These are phyloP conservation scores for Gossypium stocksii DNA, from an alignment of 345 rosid species.

Conservation along the genomic window DNA sequence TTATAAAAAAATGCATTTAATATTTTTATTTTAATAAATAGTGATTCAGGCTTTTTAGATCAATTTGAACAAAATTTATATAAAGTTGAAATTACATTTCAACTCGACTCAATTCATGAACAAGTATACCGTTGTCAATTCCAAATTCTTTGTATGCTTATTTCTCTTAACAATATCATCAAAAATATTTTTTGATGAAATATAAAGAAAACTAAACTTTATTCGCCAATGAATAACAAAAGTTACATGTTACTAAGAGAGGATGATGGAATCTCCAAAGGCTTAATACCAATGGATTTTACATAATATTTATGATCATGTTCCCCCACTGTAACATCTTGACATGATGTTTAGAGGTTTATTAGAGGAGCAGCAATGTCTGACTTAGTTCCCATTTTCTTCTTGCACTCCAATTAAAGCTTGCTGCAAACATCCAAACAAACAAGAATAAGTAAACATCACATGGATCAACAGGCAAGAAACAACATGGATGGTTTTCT, in stretches of 20 bases:
- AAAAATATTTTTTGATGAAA: neutral
- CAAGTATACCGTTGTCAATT: no score
- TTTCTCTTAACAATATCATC: no score
- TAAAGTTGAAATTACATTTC: no score
- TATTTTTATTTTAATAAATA: no score
- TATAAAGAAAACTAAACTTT: neutral
- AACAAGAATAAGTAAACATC: neutral
- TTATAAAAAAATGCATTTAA: no score
- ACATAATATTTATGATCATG: neutral
- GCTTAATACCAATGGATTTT: neutral
- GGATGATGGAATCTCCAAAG: neutral
- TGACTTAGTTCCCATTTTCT: constrained; percentile 32
- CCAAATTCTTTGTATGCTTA: no score
- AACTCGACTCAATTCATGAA: no score
- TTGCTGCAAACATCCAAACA: constrained; percentile 35
- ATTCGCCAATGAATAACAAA: neutral
- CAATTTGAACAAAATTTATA: no score
- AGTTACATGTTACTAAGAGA: neutral
- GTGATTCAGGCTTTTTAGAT: no score
- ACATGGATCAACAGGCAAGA: neutral
- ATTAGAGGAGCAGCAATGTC: neutral
- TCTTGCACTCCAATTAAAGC: constrained; percentile 27
- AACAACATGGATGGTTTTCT: neutral
- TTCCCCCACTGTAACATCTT: neutral
- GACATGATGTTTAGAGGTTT: neutral